A percentile compares a stretch with the other conserved stretches of the same genome.
phyloP scores from a whole-genome alignment of 306 rosid species.

The Inga oerstediana region DNA sequence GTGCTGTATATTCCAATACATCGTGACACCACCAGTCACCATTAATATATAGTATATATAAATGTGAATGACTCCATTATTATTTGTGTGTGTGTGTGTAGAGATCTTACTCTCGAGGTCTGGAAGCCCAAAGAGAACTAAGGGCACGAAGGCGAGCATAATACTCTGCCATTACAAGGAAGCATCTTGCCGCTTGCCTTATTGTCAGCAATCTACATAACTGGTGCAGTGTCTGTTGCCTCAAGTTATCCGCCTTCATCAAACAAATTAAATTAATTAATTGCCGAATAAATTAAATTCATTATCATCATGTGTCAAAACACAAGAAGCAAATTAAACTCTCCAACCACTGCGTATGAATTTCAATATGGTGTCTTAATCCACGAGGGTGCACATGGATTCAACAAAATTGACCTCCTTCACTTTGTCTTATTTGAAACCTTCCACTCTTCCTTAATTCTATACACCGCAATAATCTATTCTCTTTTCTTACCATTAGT shows the following conservation, averaged over 20 bases:
- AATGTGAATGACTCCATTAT: too few relatives aligned
- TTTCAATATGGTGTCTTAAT: conserved; percentile 35
- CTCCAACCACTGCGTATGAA: conserved; percentile 40
- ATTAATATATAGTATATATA: not conserved
- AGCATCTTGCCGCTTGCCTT: conserved; percentile 83
- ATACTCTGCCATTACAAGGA: conserved; percentile 83
- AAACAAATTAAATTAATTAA: not conserved
- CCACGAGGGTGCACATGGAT: conserved; percentile 33
- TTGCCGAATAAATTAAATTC: too few relatives aligned
- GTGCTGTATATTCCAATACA: conserved; percentile 43
- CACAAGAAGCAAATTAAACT: conserved; percentile 15
- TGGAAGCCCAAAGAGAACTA: conserved; percentile 89
- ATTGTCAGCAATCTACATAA: conserved; percentile 66
- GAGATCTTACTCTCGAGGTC: conserved; percentile 77
- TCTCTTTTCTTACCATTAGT: not conserved
- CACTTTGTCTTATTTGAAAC: conserved; percentile 40
- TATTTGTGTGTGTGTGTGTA: not conserved
- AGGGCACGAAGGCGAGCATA: conserved; percentile 83
- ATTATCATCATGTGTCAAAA: too few relatives aligned
- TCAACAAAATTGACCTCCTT: conserved; percentile 45
- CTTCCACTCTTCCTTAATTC: conserved; percentile 44
- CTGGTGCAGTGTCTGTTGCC: conserved; percentile 90
- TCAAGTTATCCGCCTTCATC: conserved; percentile 83
- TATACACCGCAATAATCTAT: conserved; percentile 20
- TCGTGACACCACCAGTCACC: not conserved